Conservation (phyloP, 805 yeast genomes). For the Candida krabiensis region DNA sequence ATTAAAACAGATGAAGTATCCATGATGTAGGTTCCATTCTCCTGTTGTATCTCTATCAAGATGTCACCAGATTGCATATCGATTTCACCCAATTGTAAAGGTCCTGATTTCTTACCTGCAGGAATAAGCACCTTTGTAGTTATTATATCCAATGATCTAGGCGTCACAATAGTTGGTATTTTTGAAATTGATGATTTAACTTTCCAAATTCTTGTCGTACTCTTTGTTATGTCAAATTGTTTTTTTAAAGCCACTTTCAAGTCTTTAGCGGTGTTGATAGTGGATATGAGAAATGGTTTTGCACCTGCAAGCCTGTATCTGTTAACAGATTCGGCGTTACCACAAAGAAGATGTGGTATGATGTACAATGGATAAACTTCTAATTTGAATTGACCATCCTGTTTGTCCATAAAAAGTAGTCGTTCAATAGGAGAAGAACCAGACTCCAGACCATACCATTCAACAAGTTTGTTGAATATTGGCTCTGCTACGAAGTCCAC, state of each 20-base stretch:
- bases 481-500: conserved; percentile 41
- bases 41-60: conserved; percentile 28
- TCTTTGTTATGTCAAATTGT: conserved; percentile 19
- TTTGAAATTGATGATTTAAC: conserved; percentile 13
- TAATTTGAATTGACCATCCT: conserved; percentile 25
- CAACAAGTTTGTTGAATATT: conserved; percentile 43
- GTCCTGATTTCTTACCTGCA: conserved; percentile 21
- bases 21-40: conserved; percentile 25
- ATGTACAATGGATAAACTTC: conserved; percentile 28
- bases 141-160: conserved; percentile 17
- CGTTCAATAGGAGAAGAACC: conserved; percentile 39
- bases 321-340: conserved; percentile 22
- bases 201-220: conserved; percentile 27
- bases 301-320: conserved; percentile 34
- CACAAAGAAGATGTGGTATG: conserved; percentile 29
- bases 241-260: conserved; percentile 22
- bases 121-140: conserved; percentile 19
- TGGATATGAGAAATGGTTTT: conserved; percentile 39
- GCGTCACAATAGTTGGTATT: conserved; percentile 21
- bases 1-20: conserved; percentile 22
- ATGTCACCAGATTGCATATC: conserved; percentile 21
- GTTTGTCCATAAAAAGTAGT: conserved; percentile 25
- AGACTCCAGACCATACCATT: conserved; percentile 56
- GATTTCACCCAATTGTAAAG: conserved; percentile 15
- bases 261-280: conserved; percentile 30